phyloP scores from a whole-genome alignment of 345 rosid genomes.

The Rhodomyrtus tomentosa region DNA sequence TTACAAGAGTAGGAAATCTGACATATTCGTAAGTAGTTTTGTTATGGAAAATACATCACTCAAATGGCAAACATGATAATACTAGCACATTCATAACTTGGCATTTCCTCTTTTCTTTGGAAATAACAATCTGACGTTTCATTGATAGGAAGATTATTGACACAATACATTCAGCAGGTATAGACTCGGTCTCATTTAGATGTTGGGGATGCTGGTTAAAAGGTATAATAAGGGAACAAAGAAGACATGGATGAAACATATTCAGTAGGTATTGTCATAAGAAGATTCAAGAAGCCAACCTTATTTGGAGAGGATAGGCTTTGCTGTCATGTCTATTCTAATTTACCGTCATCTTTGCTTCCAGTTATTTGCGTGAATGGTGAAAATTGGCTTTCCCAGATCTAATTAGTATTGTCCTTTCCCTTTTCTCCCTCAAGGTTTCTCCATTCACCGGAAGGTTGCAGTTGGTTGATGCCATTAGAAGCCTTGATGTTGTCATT shows the following conservation, averaged over 20 bases:
- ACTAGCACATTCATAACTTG: neutral
- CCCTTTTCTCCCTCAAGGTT: conserved; percentile 18
- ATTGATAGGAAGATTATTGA: neutral
- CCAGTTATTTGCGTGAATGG: neutral
- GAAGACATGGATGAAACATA: neutral
- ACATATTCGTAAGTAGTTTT: neutral
- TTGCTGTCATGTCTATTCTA: neutral
- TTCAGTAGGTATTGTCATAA: neutral
- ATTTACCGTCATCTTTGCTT: neutral
- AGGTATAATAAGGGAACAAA: neutral
- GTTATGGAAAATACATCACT: neutral
- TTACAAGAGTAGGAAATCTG: neutral
- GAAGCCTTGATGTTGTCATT: conserved; percentile 53
- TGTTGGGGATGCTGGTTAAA: neutral
- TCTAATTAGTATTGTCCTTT: neutral
- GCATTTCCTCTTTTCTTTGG: neutral
- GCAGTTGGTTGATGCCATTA: conserved; percentile 64
- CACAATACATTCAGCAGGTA: too few species aligned
- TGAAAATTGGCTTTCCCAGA: neutral
- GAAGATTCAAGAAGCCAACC: neutral
- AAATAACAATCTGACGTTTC: neutral
- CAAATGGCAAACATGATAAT: neutral
- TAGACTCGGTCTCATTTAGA: neutral
- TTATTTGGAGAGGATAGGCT: neutral
- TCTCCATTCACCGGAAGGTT: conserved; percentile 60